These are phyloP conservation scores for Magnolia kwangsiensis DNA, from an alignment of 164 flowering plant species.

Conservation along the genomic window DNA sequence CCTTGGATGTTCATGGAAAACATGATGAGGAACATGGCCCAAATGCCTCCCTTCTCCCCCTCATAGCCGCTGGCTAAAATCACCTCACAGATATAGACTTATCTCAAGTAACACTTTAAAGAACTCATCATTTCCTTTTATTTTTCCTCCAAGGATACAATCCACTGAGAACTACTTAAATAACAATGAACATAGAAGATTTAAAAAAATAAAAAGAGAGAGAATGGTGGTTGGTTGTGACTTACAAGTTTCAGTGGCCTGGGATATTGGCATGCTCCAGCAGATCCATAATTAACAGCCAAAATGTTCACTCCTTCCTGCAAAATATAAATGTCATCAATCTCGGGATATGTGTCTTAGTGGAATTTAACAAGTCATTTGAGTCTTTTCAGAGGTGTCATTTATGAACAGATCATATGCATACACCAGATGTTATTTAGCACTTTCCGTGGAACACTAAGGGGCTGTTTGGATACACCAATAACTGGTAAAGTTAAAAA, in stretches of 20 bases:
- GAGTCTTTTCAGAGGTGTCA: neutral
- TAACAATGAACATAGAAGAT: neutral
- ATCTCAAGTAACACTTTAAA: neutral
- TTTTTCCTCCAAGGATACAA: neutral
- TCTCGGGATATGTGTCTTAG: neutral
- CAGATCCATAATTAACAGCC: constrained; percentile 87
- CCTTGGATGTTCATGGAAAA: neutral
- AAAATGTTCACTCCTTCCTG: constrained; percentile 88
- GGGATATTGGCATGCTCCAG: constrained; percentile 80
- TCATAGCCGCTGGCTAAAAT: neutral
- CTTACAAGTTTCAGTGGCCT: constrained; percentile 69
- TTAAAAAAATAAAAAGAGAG: neutral
- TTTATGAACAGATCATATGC: neutral
- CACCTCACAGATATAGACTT: neutral
- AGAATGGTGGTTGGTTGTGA: neutral
- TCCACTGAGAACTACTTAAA: neutral
- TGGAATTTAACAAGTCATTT: neutral
- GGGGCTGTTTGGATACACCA: too few relatives aligned
- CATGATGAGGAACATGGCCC: neutral
- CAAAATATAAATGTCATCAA: constrained; percentile 8
- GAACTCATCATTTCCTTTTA: neutral
- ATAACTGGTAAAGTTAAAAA: too few relatives aligned
- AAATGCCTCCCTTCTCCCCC: neutral
- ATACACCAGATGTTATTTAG: neutral
- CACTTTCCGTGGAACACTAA: too few relatives aligned